A percentile compares a stretch with the other conserved stretches of the same genome.
Conservation (phyloP, 768 basidiomycete species). For the Mycena rebaudengoi region DNA sequence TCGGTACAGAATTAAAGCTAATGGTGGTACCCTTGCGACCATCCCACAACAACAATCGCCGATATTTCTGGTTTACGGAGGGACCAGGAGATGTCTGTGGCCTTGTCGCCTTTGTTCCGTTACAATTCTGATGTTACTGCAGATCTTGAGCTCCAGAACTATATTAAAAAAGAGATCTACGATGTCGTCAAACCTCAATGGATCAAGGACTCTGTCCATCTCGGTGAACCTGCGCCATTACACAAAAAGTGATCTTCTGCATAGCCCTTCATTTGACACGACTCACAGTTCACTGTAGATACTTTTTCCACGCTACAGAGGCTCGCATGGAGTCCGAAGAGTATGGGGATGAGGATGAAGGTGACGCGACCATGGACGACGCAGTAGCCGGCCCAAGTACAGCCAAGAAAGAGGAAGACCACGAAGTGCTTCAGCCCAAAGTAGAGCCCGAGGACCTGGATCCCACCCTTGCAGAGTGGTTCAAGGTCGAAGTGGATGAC, state of each 20-base stretch:
- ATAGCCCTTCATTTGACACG: background rate
- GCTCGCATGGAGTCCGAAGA: conserved; percentile 58
- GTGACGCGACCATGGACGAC: conserved; percentile 30
- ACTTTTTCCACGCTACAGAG: conserved; percentile 80
- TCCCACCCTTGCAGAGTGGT: conserved; percentile 66
- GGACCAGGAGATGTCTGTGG: conserved; percentile 70
- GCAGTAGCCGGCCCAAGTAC: conserved; percentile 30
- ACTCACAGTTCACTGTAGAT: conserved; percentile 53
- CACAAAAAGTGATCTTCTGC: conserved; percentile 63
- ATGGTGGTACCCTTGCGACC: conserved; percentile 75
- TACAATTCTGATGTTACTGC: background rate
- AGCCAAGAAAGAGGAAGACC: conserved; percentile 33
- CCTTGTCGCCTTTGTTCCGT: background rate
- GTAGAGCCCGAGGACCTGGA: conserved; percentile 49
- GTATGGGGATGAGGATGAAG: conserved; percentile 56
- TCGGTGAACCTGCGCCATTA: conserved; percentile 64
- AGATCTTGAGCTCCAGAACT: conserved; percentile 61
- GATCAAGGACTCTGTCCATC: conserved; percentile 80
- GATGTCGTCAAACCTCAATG: conserved; percentile 85
- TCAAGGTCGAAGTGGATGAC: conserved; percentile 56
- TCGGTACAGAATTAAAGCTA: conserved; percentile 66
- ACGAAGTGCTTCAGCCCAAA: conserved; percentile 27
- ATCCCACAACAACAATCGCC: conserved; percentile 63
- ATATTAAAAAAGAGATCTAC: conserved; percentile 73
- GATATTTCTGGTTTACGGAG: conserved; percentile 72